Evolutionary conservation across 169 alveolate genomes (phyloP), one percentile per base, ranked within the genome.

Genomic region (Plasmodium vivax): DNA sequence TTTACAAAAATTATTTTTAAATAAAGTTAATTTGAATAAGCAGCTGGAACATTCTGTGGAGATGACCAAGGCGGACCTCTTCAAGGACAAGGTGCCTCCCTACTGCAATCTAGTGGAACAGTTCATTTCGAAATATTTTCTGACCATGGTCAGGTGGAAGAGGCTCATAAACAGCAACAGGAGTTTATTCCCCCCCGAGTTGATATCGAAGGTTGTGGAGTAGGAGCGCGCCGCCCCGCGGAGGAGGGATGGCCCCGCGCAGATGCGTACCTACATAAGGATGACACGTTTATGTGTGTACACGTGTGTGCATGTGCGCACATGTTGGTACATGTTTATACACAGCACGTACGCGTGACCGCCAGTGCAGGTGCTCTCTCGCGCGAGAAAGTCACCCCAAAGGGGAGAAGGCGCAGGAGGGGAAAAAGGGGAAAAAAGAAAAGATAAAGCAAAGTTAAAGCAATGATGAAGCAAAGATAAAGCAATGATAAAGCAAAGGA

Each of bases 41-140:
- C 92, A 84, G 9, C 3, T 84, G 19, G 75, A 84, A 16, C 45
- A 84, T 84, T 84, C 92, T n/a, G 92, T 84, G 14, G 81, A 84
- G 54, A 9, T 27, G 7, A n/a, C 77, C 12, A 84, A 71, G 34
- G 73, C 0, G 9, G 73, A 72, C 32, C 51, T 51, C 54, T 84
- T 38, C 68, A 84, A 84, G 68, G 83, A 84, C 43, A 84, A 71
- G 54, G 27, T 54, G 9, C 92, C 92, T n/a, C 45, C 34, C 1
- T 54, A 84, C 36, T 84, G 92, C 51, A 36, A 41, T 0, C 7
- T 58, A 27, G 92, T 84, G 72, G 92, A 84, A 45, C n/a, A 19
- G 43, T 84, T 84, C 38, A 84, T 84, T 71, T 2, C 62, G 12
- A 84, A 84, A 38, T 71, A 84, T 38, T 84, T 84, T 6, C 45